A percentile compares a stretch with the other conserved stretches of the same genome.
Evolutionary conservation across 345 rosid species (phyloP).

Genomic region (Abelmoschus esculentus): DNA sequence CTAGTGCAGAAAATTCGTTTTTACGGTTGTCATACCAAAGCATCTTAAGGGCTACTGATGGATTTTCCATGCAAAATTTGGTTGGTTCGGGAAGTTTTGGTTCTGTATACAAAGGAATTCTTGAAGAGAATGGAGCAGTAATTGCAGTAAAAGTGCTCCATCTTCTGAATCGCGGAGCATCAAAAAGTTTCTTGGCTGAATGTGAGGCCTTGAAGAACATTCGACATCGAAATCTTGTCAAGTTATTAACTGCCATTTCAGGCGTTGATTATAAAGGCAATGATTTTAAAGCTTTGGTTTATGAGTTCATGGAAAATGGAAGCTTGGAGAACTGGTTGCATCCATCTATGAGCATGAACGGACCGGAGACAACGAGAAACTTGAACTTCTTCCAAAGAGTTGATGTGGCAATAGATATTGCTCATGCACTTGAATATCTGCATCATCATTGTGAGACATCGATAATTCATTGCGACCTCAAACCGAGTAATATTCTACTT

Average conservation of each 20-base stretch:
- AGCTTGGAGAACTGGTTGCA: slow-evolving; percentile 17
- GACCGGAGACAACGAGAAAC: too few relatives aligned
- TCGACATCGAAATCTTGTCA: slow-evolving; percentile 38
- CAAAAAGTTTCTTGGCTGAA: slow-evolving; percentile 36
- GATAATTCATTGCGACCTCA: slow-evolving; percentile 21
- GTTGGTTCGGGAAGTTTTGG: background rate
- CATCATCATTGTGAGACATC: slow-evolving; percentile 11
- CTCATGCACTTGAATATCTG: slow-evolving; percentile 15
- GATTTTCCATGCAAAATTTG: background rate
- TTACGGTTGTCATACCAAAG: background rate
- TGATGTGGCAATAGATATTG: background rate
- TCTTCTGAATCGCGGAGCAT: slow-evolving; percentile 27
- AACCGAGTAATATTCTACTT: slow-evolving; percentile 9
- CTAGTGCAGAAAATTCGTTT: background rate
- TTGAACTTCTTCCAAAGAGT: background rate
- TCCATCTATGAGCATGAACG: background rate
- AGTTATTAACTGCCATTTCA: slow-evolving; percentile 19
- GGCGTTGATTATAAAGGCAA: background rate
- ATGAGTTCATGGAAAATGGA: slow-evolving; percentile 11
- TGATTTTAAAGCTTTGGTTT: slow-evolving; percentile 12
- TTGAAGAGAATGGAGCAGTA: background rate
- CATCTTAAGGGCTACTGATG: background rate
- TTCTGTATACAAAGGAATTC: background rate
- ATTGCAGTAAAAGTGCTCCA: slow-evolving; percentile 35
- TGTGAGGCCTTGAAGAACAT: slow-evolving; percentile 28